phyloP scores from a whole-genome alignment of 1,139 yeast species.

The Candida albicans region DNA sequence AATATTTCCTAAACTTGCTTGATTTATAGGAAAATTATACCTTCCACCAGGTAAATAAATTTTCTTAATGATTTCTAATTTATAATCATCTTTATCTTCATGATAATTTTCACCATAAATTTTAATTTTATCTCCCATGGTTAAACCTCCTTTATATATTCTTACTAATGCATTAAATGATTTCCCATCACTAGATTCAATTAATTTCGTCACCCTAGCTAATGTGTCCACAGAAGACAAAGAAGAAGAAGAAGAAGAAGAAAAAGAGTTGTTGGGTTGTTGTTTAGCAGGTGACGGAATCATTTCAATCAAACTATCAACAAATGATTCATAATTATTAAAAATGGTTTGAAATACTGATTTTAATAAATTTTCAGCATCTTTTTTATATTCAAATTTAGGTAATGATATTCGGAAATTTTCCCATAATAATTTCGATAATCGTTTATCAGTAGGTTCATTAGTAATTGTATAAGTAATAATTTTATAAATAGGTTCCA shows the following conservation, averaged over 20 bases:
- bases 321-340: slow-evolving; percentile 51
- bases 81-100: slow-evolving; percentile 55
- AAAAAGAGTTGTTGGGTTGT: slow-evolving; percentile 13
- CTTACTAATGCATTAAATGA: slow-evolving; percentile 58
- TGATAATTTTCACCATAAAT: slow-evolving; percentile 59
- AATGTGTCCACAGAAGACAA: slow-evolving; percentile 22
- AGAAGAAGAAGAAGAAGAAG: no score
- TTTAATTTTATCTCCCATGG: slow-evolving; percentile 46
- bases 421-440: slow-evolving; percentile 40
- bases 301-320: slow-evolving; percentile 43
- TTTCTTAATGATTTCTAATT: slow-evolving; percentile 42
- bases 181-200: slow-evolving; percentile 52
- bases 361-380: slow-evolving; percentile 58
- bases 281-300: slow-evolving; percentile 41
- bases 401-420: slow-evolving; percentile 47
- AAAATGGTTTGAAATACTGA: slow-evolving; percentile 58
- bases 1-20: slow-evolving; percentile 63
- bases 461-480: slow-evolving; percentile 61
- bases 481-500: slow-evolving; percentile 81
- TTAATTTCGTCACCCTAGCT: slow-evolving; percentile 62
- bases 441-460: slow-evolving; percentile 42
- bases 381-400: slow-evolving; percentile 43
- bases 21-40: slow-evolving; percentile 57
- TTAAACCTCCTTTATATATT: slow-evolving; percentile 60
- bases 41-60: slow-evolving; percentile 71